Percentiles rank a stretch among this genome's conserved stretches.
phyloP scores from a whole-genome alignment of 2,329 filamentous ascomycete genomes.

The Hymenotorrendiella dingleyae region DNA sequence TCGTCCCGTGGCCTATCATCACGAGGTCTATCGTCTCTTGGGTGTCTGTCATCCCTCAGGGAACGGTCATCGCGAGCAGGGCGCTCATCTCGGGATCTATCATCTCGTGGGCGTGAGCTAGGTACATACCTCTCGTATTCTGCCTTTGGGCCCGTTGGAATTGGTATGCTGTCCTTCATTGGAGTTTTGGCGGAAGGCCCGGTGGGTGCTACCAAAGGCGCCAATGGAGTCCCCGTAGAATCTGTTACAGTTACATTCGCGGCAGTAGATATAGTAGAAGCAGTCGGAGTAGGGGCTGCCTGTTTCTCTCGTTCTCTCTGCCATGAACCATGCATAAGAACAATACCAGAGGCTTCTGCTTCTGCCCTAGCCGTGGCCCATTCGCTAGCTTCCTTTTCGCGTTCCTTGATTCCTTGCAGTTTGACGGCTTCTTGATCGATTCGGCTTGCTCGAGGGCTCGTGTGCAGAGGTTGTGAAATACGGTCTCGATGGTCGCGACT shows the following conservation, averaged over 20 bases:
- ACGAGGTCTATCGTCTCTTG: slow-evolving; percentile 11
- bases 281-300: too few species aligned
- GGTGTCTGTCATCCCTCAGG: background rate
- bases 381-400: slow-evolving; percentile 58
- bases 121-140: background rate
- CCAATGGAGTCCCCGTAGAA: background rate
- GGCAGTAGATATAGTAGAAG: too few species aligned
- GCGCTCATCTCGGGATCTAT: slow-evolving; percentile 20
- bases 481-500: slow-evolving; percentile 12
- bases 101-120: slow-evolving; percentile 1
- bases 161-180: slow-evolving; percentile 4
- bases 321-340: slow-evolving; percentile 37
- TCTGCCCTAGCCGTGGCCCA: slow-evolving; percentile 58
- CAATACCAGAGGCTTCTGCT: slow-evolving; percentile 52
- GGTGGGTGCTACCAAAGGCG: background rate
- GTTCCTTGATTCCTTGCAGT: slow-evolving; percentile 54
- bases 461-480: background rate
- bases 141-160: slow-evolving; percentile 3
- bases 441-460: slow-evolving; percentile 7
- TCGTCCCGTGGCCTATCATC: slow-evolving; percentile 27
- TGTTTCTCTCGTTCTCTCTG: slow-evolving; percentile 8
- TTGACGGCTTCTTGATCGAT: slow-evolving; percentile 38
- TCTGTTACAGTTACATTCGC: too few species aligned
- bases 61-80: slow-evolving; percentile 16
- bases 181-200: background rate